These are phyloP conservation scores for Linaria vulgaris DNA, from an alignment of 257 asterid species.

Conservation along the genomic window DNA sequence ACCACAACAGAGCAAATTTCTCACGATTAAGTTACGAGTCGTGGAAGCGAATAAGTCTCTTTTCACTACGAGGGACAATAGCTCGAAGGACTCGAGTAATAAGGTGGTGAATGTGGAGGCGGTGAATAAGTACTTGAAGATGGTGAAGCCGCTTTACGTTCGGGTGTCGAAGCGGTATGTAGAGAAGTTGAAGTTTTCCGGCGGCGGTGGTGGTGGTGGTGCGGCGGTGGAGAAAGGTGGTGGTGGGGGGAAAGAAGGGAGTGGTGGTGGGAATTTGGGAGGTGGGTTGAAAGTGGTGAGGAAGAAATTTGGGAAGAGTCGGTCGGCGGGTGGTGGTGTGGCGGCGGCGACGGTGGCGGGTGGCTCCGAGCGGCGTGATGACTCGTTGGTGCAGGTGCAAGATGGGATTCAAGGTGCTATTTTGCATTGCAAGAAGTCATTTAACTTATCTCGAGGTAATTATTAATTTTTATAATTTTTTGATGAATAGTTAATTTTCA, in stretches of 20 bases:
- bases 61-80: constrained; percentile 54
- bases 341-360: constrained; percentile 30
- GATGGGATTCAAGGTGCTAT: constrained; percentile 93
- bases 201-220: constrained; percentile 16
- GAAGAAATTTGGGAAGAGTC: constrained; percentile 69
- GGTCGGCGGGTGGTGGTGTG: constrained; percentile 57
- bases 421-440: constrained; percentile 83
- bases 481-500: no score
- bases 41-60: constrained; percentile 53
- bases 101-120: constrained; percentile 44
- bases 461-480: not conserved
- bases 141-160: constrained; percentile 76
- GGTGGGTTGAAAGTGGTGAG: constrained; percentile 65
- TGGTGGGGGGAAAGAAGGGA: constrained; percentile 51
- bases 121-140: constrained; percentile 73
- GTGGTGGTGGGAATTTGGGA: constrained; percentile 41
- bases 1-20: constrained; percentile 30
- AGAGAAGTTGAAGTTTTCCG: constrained; percentile 54
- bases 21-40: constrained; percentile 57
- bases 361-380: constrained; percentile 62
- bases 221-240: constrained; percentile 31
- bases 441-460: constrained; percentile 71
- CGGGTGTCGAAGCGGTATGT: constrained; percentile 76
- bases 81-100: constrained; percentile 41
- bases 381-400: constrained; percentile 69